Percentiles rank a stretch among this genome's conserved stretches.
Evolutionary conservation across 2,329 filamentous ascomycete genomes (phyloP).

Genomic region (Xylaria sp.): DNA sequence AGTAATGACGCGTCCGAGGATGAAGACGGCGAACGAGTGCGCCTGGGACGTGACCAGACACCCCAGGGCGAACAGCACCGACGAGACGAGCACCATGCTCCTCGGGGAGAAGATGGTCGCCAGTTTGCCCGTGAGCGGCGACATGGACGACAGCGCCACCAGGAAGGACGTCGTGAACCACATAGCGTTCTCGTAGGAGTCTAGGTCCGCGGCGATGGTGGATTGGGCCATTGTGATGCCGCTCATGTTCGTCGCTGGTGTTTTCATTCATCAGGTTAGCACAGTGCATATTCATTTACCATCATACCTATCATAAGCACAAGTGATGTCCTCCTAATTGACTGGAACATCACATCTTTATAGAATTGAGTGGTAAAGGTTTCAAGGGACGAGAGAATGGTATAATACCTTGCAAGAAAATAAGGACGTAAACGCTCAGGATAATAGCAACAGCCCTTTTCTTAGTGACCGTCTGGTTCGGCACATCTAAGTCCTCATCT

Average conservation of each 20-base stretch:
- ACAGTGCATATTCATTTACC: background rate
- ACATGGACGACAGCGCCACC: conserved; percentile 68
- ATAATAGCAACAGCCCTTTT: conserved; percentile 59
- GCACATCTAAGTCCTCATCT: conserved; percentile 42
- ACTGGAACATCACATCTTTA: background rate
- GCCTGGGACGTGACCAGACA: conserved; percentile 73
- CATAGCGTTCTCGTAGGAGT: conserved; percentile 76
- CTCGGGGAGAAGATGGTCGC: conserved; percentile 79
- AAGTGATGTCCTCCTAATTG: background rate
- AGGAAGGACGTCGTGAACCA: conserved; percentile 88
- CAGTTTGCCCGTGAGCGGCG: conserved; percentile 77
- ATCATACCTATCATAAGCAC: background rate
- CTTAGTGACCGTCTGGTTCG: conserved; percentile 48
- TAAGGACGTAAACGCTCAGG: conserved; percentile 64
- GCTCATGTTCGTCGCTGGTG: conserved; percentile 74
- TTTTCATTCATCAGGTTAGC: conserved; percentile 5
- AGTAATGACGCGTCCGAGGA: conserved; percentile 74
- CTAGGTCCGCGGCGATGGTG: conserved; percentile 77
- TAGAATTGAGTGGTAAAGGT: background rate
- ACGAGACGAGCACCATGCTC: conserved; percentile 70
- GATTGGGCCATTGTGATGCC: conserved; percentile 86
- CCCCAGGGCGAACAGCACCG: conserved; percentile 69
- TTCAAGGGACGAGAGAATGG: conserved; percentile 7
- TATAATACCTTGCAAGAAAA: conserved; percentile 67
- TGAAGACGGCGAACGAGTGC: conserved; percentile 68